phyloP scores from a whole-genome alignment of 2,329 filamentous ascomycete species.

The Aspergillus brunneoviolaceus region DNA sequence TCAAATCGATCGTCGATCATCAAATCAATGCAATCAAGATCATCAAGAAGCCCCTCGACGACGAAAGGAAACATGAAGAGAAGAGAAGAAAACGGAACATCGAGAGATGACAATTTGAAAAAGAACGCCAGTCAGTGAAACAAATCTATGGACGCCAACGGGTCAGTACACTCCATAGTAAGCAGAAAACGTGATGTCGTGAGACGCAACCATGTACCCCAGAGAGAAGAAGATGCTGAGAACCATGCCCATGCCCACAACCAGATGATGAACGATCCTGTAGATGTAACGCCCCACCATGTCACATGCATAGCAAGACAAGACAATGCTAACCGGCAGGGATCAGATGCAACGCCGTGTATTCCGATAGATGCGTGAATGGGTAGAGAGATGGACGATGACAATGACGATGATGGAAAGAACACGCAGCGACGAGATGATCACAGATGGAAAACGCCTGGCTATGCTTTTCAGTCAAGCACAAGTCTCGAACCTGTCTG shows the following conservation, averaged over 20 bases:
- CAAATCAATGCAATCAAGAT: neutral
- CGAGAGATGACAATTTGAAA: neutral
- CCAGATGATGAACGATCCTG: neutral
- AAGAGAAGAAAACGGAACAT: neutral
- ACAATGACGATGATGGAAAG: neutral
- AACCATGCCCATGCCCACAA: neutral
- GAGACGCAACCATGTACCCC: neutral
- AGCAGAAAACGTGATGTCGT: neutral
- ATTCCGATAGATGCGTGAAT: neutral
- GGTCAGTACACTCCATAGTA: neutral
- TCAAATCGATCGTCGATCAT: neutral
- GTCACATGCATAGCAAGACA: slow-evolving; percentile 1
- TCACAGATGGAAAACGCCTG: slow-evolving; percentile 1
- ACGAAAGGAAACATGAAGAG: neutral
- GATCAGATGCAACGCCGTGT: neutral
- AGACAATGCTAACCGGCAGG: neutral
- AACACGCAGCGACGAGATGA: neutral
- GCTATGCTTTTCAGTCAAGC: neutral
- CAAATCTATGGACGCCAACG: neutral
- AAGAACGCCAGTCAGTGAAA: neutral
- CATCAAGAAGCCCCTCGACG: neutral
- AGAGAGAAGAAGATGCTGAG: neutral
- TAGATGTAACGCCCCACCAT: slow-evolving; percentile 7
- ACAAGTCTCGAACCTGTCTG: neutral
- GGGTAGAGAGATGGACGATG: no score